These are phyloP conservation scores for Coemansia sp. DNA, from an alignment of 192 early-diverging fungal genomes.

Conservation along the genomic window DNA sequence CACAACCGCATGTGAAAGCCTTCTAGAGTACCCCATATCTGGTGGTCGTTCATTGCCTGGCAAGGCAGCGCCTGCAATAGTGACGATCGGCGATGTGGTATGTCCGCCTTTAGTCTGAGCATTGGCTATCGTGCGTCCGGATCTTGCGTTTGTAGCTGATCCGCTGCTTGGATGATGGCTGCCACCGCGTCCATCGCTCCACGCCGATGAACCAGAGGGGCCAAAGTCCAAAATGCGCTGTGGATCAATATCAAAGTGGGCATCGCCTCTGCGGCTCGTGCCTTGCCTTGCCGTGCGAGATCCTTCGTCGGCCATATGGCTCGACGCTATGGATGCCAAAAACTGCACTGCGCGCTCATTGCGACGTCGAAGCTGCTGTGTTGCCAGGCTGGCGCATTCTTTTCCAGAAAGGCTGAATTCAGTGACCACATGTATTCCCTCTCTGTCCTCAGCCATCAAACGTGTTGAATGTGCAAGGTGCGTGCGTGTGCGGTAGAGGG, in stretches of 20 bases:
- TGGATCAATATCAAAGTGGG: constrained; percentile 13
- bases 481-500: too few species aligned
- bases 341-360: constrained; percentile 35
- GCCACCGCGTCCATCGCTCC: not conserved
- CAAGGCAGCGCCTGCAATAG: not conserved
- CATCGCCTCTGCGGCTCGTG: not conserved
- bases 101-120: not conserved
- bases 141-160: not conserved
- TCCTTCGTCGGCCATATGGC: constrained; percentile 18
- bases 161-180: not conserved
- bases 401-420: too few species aligned
- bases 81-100: not conserved
- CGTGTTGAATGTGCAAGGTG: too few species aligned
- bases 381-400: not conserved
- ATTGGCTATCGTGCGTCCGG: not conserved
- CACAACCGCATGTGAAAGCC: constrained; percentile 1
- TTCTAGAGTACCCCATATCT: constrained; percentile 7
- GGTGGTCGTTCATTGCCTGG: not conserved
- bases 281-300: not conserved
- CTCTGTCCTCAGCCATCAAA: too few species aligned
- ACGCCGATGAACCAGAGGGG: not conserved
- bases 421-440: too few species aligned
- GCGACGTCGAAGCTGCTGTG: constrained; percentile 6
- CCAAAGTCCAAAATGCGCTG: constrained; percentile 6
- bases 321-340: constrained; percentile 30